A percentile compares a stretch with the other conserved stretches of the same genome.
Evolutionary conservation across 257 asterid genomes (phyloP).

Genomic region (Solanum ahanhuiri): DNA sequence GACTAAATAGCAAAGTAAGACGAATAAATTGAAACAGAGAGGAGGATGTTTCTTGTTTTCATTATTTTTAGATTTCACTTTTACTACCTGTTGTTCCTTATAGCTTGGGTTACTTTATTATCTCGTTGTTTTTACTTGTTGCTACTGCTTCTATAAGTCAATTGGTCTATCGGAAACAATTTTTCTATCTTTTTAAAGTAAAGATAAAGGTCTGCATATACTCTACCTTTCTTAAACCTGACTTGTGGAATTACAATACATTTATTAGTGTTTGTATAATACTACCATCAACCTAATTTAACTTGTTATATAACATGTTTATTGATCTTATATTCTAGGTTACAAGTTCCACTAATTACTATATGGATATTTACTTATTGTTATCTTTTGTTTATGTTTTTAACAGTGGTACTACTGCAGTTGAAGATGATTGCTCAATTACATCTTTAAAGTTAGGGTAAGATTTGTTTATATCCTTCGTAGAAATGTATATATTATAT

Average conservation of each 20-base stretch:
- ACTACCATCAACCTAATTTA: background rate
- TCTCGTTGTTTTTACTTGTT: background rate
- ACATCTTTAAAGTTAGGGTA: slow-evolving; percentile 34
- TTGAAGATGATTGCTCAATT: slow-evolving; percentile 26
- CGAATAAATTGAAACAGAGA: background rate
- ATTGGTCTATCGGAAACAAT: background rate
- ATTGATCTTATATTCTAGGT: background rate
- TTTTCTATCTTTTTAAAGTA: rapidly evolving
- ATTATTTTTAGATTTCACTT: background rate
- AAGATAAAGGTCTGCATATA: rapidly evolving
- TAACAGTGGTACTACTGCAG: slow-evolving; percentile 16
- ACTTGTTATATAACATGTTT: background rate
- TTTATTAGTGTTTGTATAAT: background rate
- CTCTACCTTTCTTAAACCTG: background rate
- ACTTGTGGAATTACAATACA: background rate
- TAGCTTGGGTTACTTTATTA: background rate
- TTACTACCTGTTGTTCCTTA: background rate
- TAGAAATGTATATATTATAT: background rate
- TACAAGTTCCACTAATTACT: background rate
- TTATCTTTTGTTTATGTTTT: background rate
- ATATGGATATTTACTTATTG: background rate
- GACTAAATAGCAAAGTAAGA: background rate
- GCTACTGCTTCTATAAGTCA: background rate
- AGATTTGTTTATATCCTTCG: background rate
- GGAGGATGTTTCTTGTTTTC: too few relatives aligned